Evolutionary conservation across 805 yeast genomes (phyloP).

Genomic region (Yarrowia deformans): DNA sequence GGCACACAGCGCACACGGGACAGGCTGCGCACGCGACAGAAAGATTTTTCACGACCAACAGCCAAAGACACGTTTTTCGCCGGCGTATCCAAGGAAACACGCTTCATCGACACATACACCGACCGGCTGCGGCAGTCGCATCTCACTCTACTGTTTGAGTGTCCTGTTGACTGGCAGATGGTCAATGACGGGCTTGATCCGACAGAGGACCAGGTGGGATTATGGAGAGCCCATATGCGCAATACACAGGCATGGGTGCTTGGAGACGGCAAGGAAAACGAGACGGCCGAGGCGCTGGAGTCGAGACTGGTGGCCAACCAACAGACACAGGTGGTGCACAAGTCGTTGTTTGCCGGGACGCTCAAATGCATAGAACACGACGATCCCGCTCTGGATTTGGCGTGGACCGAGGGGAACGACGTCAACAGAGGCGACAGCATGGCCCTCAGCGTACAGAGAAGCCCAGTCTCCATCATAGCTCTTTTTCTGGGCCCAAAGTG

Average conservation of each 20-base stretch:
- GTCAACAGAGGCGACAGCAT: constrained; percentile 5
- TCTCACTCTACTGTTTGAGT: constrained; percentile 27
- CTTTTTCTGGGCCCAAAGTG: constrained; percentile 15
- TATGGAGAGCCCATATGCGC: constrained; percentile 7
- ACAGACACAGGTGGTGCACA: constrained; percentile 21
- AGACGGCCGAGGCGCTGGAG: constrained; percentile 15
- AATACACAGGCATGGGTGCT: constrained; percentile 11
- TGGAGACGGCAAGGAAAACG: background rate
- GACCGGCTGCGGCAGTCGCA: constrained; percentile 1
- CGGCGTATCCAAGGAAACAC: constrained; percentile 34
- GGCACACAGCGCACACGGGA: background rate
- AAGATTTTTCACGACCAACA: constrained; percentile 24
- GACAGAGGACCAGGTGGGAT: constrained; percentile 1
- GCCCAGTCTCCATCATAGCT: constrained; percentile 18
- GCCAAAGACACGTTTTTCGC: constrained; percentile 6
- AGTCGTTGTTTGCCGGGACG: constrained; percentile 28
- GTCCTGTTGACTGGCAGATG: constrained; percentile 32
- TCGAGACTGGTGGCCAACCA: background rate
- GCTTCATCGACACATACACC: constrained; percentile 39
- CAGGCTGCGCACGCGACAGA: constrained; percentile 30
- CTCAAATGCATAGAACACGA: constrained; percentile 36
- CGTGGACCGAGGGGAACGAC: constrained; percentile 18
- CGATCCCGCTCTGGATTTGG: constrained; percentile 9
- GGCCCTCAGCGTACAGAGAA: constrained; percentile 11
- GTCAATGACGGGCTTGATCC: constrained; percentile 15